phyloP scores from a whole-genome alignment of 2,329 filamentous ascomycete genomes.

The Fusarium buharicum region DNA sequence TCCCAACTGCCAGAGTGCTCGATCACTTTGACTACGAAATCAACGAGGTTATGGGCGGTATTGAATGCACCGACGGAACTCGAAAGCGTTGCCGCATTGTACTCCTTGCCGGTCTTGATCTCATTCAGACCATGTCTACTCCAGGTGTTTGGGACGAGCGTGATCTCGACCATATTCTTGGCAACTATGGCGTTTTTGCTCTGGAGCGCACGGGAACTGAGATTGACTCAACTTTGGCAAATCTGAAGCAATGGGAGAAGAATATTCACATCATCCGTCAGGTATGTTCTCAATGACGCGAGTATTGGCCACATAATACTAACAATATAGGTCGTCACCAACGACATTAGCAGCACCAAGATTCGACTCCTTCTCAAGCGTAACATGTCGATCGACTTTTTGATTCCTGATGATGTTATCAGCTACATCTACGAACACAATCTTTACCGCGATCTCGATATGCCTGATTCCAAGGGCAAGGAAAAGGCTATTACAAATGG shows the following conservation, averaged over 20 bases:
- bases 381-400: constrained; percentile 83
- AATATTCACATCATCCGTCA: constrained; percentile 86
- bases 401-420: constrained; percentile 76
- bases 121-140: constrained; percentile 78
- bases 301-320: constrained; percentile 11
- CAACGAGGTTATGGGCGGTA: constrained; percentile 79
- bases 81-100: constrained; percentile 77
- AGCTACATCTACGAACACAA: constrained; percentile 76
- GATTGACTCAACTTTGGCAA: constrained; percentile 86
- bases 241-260: constrained; percentile 81
- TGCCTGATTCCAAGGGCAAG: constrained; percentile 44
- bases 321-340: constrained; percentile 71
- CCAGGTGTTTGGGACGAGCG: constrained; percentile 83
- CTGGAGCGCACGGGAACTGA: constrained; percentile 91
- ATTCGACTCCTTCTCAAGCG: constrained; percentile 83
- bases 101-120: constrained; percentile 81
- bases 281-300: constrained; percentile 29
- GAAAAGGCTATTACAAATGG: constrained; percentile 28
- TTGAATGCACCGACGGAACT: constrained; percentile 73
- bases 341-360: constrained; percentile 84
- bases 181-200: constrained; percentile 84
- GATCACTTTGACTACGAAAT: constrained; percentile 94
- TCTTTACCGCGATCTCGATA: constrained; percentile 66
- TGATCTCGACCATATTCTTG: constrained; percentile 89
- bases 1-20: constrained; percentile 87